Evolutionary conservation across 1,284 basidiomycete species (phyloP).

Genomic region (Apiotrichum porosum): DNA sequence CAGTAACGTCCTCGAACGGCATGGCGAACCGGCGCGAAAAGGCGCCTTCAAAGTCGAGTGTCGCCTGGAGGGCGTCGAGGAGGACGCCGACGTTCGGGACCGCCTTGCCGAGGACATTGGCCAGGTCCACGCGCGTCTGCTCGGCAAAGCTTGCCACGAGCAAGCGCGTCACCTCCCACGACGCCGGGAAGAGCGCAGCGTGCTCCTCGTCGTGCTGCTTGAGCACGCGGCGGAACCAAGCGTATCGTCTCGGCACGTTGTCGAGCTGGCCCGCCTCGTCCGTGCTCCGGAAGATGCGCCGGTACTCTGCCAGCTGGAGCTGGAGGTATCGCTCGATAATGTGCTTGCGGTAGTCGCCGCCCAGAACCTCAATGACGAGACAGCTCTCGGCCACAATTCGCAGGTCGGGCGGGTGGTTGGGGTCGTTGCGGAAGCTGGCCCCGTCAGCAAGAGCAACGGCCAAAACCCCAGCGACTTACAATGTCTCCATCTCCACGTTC

Average conservation of each 20-base stretch:
- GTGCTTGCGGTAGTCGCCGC: conserved; percentile 63
- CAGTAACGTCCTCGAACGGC: conserved; percentile 51
- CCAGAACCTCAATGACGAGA: conserved; percentile 76
- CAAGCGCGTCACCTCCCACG: conserved; percentile 77
- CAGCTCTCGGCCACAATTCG: conserved; percentile 70
- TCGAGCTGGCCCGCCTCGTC: conserved; percentile 95
- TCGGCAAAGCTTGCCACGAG: conserved; percentile 77
- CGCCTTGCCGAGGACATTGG: conserved; percentile 47
- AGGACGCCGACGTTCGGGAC: conserved; percentile 69
- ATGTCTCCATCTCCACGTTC: conserved; percentile 81
- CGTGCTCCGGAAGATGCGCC: conserved; percentile 84
- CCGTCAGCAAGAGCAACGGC: background rate
- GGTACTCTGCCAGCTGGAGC: conserved; percentile 90
- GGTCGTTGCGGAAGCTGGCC: conserved; percentile 70
- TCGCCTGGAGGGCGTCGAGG: conserved; percentile 77
- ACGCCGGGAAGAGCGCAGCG: conserved; percentile 69
- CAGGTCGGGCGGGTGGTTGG: conserved; percentile 62
- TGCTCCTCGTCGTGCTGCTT: conserved; percentile 85
- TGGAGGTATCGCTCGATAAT: conserved; percentile 86
- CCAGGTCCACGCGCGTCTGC: conserved; percentile 60
- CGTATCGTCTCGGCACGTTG: conserved; percentile 86
- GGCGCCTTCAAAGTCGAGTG: conserved; percentile 75
- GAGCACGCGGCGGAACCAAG: conserved; percentile 92
- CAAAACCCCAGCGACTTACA: conserved; percentile 61
- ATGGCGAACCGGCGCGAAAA: conserved; percentile 73